Conservation (phyloP, 2,329 filamentous ascomycete genomes). For the Fusarium chlamydosporum region DNA sequence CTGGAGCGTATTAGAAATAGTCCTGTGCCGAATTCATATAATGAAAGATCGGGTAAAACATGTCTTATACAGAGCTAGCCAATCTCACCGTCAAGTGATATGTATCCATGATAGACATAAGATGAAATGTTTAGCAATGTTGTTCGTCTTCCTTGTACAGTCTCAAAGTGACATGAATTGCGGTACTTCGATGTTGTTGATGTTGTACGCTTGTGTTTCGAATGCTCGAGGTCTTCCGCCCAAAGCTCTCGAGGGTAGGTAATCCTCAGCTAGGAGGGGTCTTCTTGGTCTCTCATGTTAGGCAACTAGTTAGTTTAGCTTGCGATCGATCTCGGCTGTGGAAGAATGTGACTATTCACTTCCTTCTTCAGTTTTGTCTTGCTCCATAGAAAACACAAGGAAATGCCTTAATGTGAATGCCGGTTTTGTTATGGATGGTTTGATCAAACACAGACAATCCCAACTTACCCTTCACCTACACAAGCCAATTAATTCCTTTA, state of each 20-base stretch:
- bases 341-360: no score
- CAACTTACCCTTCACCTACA: conserved; percentile 4
- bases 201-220: no score
- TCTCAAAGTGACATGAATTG: not conserved
- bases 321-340: no score
- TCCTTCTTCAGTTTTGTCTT: not conserved
- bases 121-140: not conserved
- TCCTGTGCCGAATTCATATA: not conserved
- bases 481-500: not conserved
- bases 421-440: no score
- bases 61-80: not conserved
- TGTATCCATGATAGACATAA: not conserved
- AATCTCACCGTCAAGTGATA: not conserved
- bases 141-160: not conserved
- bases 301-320: no score
- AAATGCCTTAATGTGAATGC: not conserved
- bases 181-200: no score
- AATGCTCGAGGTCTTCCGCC: no score
- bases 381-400: no score
- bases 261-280: no score
- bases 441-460: conserved; percentile 1
- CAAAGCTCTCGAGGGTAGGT: no score
- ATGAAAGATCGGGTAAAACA: not conserved
- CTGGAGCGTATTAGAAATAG: not conserved
- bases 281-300: no score